Percentiles rank a stretch among this genome's conserved stretches.
These are phyloP conservation scores for Microcera coccophila DNA, from an alignment of 2,329 filamentous ascomycete species.

Conservation along the genomic window DNA sequence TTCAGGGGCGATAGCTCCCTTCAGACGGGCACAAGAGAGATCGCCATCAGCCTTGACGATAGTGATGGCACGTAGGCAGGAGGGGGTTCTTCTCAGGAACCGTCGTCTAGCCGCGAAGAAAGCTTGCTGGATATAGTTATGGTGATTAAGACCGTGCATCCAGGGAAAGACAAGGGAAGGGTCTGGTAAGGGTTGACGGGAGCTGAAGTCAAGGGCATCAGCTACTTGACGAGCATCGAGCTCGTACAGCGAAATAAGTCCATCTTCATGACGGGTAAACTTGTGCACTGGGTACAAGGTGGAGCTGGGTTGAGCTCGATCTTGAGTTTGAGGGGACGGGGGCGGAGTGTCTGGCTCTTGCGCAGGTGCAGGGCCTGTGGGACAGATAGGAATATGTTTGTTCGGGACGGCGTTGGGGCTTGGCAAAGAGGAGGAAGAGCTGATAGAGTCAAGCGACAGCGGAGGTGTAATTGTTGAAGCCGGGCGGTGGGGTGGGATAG, in stretches of 20 bases:
- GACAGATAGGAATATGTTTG: conserved; percentile 85
- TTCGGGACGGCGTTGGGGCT: conserved; percentile 62
- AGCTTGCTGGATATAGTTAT: conserved; percentile 81
- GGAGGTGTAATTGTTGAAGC: conserved; percentile 42
- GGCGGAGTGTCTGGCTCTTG: conserved; percentile 59
- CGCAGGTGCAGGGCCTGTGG: conserved; percentile 64
- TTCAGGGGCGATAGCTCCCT: conserved; percentile 77
- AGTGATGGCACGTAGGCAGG: conserved; percentile 75
- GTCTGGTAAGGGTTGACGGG: conserved; percentile 78
- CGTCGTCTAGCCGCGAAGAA: conserved; percentile 82
- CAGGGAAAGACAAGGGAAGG: conserved; percentile 89
- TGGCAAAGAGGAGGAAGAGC: conserved; percentile 8
- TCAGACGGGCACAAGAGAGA: conserved; percentile 68
- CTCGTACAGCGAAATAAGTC: conserved; percentile 62
- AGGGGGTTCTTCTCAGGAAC: conserved; percentile 62
- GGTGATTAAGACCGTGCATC: conserved; percentile 87
- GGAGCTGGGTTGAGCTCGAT: conserved; percentile 58
- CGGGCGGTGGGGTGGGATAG: conserved; percentile 43
- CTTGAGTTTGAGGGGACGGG: conserved; percentile 59
- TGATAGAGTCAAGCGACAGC: conserved; percentile 36
- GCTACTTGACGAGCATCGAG: conserved; percentile 67
- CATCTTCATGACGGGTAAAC: conserved; percentile 51
- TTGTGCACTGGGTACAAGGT: conserved; percentile 69
- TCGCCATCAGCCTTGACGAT: conserved; percentile 87
- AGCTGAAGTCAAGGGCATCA: conserved; percentile 69